Conservation (phyloP, 108 stramenopile species). For the Nannochloropsis gaditana region DNA sequence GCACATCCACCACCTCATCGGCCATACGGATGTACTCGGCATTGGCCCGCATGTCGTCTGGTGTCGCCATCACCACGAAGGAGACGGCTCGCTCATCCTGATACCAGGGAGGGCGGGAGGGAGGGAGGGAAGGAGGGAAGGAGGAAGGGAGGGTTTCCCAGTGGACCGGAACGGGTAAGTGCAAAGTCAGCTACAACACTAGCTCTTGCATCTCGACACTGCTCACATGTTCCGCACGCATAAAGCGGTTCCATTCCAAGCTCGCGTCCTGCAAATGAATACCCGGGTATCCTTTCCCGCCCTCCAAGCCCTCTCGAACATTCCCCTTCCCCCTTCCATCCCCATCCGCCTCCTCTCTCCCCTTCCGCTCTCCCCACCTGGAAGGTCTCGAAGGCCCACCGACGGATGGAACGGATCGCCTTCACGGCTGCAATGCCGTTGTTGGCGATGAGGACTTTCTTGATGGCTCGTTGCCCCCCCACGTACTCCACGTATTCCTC, state of each 20-base stretch:
- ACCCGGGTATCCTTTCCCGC: too few relatives aligned
- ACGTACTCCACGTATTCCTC: conserved; percentile 53
- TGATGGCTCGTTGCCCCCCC: conserved; percentile 57
- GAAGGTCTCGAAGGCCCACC: conserved; percentile 61
- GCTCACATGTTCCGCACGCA: too few relatives aligned
- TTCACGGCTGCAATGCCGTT: conserved; percentile 88
- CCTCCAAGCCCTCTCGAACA: too few relatives aligned
- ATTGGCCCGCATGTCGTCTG: conserved; percentile 85
- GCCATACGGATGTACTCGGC: conserved; percentile 99
- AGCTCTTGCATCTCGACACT: too few relatives aligned
- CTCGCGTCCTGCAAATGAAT: too few relatives aligned
- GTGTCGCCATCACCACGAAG: conserved; percentile 99
- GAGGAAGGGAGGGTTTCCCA: neutral
- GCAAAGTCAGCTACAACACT: neutral
- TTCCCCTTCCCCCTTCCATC: conserved; percentile 2
- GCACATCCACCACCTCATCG: conserved; percentile 97
- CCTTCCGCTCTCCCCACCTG: conserved; percentile 28
- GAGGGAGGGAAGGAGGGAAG: conserved; percentile 20
- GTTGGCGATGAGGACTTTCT: conserved; percentile 62
- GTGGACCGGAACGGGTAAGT: neutral
- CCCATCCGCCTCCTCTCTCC: neutral
- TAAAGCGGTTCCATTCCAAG: too few relatives aligned
- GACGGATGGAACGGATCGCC: conserved; percentile 87
- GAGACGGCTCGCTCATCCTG: conserved; percentile 76
- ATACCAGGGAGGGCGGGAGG: neutral